These are phyloP conservation scores for Selaginella tamariscina DNA, from an alignment of 75 land plant species.

Conservation along the genomic window DNA sequence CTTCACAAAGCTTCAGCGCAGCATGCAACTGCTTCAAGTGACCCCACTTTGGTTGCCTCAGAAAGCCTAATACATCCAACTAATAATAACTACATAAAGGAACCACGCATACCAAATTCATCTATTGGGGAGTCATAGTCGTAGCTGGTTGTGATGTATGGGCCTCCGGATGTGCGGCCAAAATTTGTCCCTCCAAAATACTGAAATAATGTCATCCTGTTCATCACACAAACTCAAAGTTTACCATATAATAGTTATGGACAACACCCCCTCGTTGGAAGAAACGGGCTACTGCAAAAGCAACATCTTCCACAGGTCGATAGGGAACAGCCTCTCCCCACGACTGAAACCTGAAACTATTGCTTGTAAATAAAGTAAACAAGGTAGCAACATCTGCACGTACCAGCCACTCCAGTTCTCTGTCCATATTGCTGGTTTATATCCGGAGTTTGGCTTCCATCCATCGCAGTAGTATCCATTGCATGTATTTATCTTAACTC, in stretches of 20 bases:
- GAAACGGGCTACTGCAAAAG: constrained; percentile 95
- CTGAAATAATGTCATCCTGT: no score
- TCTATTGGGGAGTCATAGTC: constrained; percentile 98
- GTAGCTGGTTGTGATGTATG: constrained; percentile 76
- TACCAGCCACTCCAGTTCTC: constrained; percentile 85
- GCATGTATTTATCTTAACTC: constrained; percentile 57
- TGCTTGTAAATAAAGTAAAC: no score
- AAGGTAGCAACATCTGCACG: no score
- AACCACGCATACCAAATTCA: constrained; percentile 56
- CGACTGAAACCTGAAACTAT: constrained; percentile 49
- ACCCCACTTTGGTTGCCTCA: constrained; percentile 85
- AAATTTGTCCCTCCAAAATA: constrained; percentile 97
- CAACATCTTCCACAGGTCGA: constrained; percentile 87
- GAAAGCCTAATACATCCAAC: constrained; percentile 34
- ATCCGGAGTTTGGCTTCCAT: constrained; percentile 42
- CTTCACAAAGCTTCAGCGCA: constrained; percentile 58
- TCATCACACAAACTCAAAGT: no score
- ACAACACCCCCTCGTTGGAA: constrained; percentile 84
- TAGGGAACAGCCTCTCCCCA: constrained; percentile 65
- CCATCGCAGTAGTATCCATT: constrained; percentile 80
- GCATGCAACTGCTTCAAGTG: constrained; percentile 68
- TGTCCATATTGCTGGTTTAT: constrained; percentile 62
- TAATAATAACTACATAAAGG: not conserved
- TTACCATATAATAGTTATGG: constrained; percentile 98
- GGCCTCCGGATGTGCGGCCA: constrained; percentile 85